Base-by-base conservation (phyloP, 768 basidiomycete genomes). In the Phanerochaete carnosa region DNA sequence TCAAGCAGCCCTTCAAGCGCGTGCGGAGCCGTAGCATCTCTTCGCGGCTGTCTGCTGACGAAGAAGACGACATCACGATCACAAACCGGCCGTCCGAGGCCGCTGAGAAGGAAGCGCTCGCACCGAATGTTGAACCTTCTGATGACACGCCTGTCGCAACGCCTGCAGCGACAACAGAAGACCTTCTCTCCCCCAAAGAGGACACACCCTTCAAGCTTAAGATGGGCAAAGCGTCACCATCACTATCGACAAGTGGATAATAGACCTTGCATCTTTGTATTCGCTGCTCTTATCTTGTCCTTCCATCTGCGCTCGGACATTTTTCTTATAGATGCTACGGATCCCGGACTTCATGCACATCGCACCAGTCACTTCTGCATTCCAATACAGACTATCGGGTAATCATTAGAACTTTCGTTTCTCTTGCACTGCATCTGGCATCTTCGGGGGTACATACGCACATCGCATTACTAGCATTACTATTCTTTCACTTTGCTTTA, bases 1-100 rank as follows among this genome's bases (percentile, higher is more conserved):
- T 88, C 71, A 76, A 69, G 47, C 73, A 72, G 3, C 78, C 84
- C 4, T 87, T 87, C 70, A 55, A 55, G 37, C 54, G 54, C 35
- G 22, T 25, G 13, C 33, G 54, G 1, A 12, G 32, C 7, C 23
- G 25, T 15, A 52, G 29, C 29, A 12, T 52, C 30, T 13, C 29
- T 13, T 39, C 35, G 22, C 35, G 33, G 32, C 33, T 33, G 16
- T 43, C 23, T 9, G 35, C 25, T 9, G 54, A 55, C n/a, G 35
- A 55, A 35, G 54, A 39, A 35, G 54, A 39, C 26, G 54, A 55
- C 25, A 16, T 26, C n/a, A 37, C 39, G 25, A 22, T 28, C 33
- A 13, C 35, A 5, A 29, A 55, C 39, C 23, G 52, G 30, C 52
- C 52, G 3, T 54, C 54, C 12, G 35, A 9, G 19, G 54, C 35